These are phyloP conservation scores for Mycosphaerella arachidis DNA, from an alignment of 2,329 filamentous ascomycete species.

Conservation along the genomic window DNA sequence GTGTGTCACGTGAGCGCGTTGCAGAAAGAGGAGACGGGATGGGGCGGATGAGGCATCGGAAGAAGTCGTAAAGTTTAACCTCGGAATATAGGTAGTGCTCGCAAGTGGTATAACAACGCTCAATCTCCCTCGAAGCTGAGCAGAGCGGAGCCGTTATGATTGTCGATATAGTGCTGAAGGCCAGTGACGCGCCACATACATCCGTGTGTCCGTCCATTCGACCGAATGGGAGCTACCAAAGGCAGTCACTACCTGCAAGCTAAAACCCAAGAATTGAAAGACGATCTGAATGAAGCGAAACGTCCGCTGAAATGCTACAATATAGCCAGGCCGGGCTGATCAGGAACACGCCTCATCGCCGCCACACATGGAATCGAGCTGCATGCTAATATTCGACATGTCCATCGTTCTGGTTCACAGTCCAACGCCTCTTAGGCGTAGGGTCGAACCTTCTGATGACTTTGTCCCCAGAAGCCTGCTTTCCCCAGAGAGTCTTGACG, in stretches of 20 bases:
- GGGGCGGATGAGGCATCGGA: neutral
- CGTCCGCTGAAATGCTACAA: neutral
- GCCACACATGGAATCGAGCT: neutral
- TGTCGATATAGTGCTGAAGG: neutral
- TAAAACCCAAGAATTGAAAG: neutral
- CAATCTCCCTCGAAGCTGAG: neutral
- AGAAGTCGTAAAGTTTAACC: neutral
- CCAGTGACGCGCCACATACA: neutral
- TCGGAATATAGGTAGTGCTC: neutral
- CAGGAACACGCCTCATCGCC: neutral
- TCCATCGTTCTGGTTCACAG: conserved; percentile 20
- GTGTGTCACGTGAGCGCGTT: neutral
- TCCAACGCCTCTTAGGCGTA: conserved; percentile 22
- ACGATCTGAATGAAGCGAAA: neutral
- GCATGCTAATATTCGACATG: conserved; percentile 13
- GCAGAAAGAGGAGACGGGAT: neutral
- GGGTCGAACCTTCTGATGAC: conserved; percentile 13
- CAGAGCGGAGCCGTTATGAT: neutral
- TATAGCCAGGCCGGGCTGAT: neutral
- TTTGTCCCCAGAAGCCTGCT: conserved; percentile 22
- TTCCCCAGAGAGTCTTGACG: conserved; percentile 43
- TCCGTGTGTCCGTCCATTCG: neutral
- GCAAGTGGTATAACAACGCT: neutral
- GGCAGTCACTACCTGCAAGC: no score
- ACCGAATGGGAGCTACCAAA: neutral